Percentiles rank a stretch among this genome's conserved stretches.
Conservation (phyloP, 2,329 filamentous ascomycete species). For the Byssothecium circinans region DNA sequence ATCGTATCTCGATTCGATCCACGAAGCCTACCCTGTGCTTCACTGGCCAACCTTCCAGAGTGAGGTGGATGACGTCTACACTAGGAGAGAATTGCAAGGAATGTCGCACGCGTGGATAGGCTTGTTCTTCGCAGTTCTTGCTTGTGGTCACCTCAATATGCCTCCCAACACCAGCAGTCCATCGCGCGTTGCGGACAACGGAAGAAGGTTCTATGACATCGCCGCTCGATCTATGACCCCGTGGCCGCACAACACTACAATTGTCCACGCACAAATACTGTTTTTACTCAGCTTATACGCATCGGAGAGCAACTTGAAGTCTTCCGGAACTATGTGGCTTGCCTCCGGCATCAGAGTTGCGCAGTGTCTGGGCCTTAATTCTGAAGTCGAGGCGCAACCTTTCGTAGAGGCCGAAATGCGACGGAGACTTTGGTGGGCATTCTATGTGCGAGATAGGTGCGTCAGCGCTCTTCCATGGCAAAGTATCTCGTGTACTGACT, state of each 20-base stretch:
- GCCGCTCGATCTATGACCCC: slow-evolving; percentile 72
- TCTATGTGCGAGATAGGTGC: slow-evolving; percentile 85
- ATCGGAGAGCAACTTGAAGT: slow-evolving; percentile 82
- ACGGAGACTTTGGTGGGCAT: slow-evolving; percentile 87
- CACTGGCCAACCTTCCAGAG: slow-evolving; percentile 84
- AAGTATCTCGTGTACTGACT: background rate
- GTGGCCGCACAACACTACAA: slow-evolving; percentile 75
- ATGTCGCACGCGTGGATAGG: slow-evolving; percentile 72
- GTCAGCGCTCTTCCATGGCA: slow-evolving; percentile 11
- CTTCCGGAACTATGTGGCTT: slow-evolving; percentile 83
- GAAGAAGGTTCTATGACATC: slow-evolving; percentile 69
- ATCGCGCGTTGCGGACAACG: slow-evolving; percentile 56
- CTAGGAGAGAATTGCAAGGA: slow-evolving; percentile 60
- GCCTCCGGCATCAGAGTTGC: slow-evolving; percentile 76
- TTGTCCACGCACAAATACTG: slow-evolving; percentile 74
- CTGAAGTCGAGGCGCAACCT: slow-evolving; percentile 72
- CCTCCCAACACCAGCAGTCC: slow-evolving; percentile 59
- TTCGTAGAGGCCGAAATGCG: slow-evolving; percentile 83
- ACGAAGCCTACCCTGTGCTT: slow-evolving; percentile 79
- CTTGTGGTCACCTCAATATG: slow-evolving; percentile 77
- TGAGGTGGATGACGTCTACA: slow-evolving; percentile 77
- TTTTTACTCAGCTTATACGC: slow-evolving; percentile 78
- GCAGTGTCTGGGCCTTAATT: slow-evolving; percentile 81
- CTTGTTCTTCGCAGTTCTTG: slow-evolving; percentile 80
- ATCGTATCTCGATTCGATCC: slow-evolving; percentile 74